phyloP scores from a whole-genome alignment of 768 basidiomycete genomes.

The Termitomyces heimii region DNA sequence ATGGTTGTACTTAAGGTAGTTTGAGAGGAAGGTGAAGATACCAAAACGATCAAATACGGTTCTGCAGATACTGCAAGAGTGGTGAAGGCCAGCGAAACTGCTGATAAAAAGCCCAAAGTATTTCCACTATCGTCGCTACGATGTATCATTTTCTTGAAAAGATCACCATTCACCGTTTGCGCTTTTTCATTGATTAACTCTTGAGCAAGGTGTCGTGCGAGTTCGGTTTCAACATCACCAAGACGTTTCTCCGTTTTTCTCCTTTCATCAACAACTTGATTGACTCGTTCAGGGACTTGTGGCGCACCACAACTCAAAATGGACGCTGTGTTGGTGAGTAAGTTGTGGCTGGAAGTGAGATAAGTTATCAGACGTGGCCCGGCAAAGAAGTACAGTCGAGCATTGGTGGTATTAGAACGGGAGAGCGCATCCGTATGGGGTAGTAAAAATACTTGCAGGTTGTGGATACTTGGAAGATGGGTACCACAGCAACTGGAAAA shows the following conservation, averaged over 20 bases:
- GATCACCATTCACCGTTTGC: conserved; percentile 15
- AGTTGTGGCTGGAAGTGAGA: conserved; percentile 50
- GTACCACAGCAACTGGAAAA: conserved; percentile 69
- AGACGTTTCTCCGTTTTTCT: conserved; percentile 63
- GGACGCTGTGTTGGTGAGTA: conserved; percentile 49
- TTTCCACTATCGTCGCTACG: conserved; percentile 57
- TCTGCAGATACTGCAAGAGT: conserved; percentile 18
- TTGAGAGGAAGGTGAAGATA: conserved; percentile 42
- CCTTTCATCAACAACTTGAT: conserved; percentile 60
- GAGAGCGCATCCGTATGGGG: conserved; percentile 65
- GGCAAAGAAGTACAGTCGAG: conserved; percentile 76
- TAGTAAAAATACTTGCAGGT: conserved; percentile 65
- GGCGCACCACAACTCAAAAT: conserved; percentile 63
- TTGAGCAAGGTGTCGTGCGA: conserved; percentile 44
- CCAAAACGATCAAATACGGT: conserved; percentile 32
- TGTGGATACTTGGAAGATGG: conserved; percentile 73
- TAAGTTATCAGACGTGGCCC: conserved; percentile 70
- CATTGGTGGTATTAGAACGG: conserved; percentile 54
- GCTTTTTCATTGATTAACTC: conserved; percentile 32
- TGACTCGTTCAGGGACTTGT: conserved; percentile 63
- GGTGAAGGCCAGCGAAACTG: conserved; percentile 45
- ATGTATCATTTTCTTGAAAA: conserved; percentile 47
- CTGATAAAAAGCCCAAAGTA: conserved; percentile 52
- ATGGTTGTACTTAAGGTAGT: conserved; percentile 36
- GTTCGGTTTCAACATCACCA: conserved; percentile 62